Base-by-base conservation (phyloP, 1,139 yeast species). In the Nakaseomyces bracarensis region DNA sequence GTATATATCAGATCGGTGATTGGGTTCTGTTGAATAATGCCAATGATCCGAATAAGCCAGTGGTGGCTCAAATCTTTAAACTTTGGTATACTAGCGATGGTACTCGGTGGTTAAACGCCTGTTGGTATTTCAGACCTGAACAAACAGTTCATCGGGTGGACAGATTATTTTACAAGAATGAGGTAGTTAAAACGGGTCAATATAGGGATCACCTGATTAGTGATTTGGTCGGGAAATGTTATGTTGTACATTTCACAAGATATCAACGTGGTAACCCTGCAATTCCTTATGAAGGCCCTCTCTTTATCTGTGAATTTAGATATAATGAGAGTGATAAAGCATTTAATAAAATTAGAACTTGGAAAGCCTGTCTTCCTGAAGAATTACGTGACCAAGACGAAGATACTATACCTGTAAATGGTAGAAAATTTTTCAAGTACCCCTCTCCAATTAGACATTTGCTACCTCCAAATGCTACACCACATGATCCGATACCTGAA, bases 351-450 rank as follows among this genome's bases (percentile, higher is more conserved):
- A 91, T 91, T 55, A 76, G 97, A 59, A 91, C 98, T 1, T 91
- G 98, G 98, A 89, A 86, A 63, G 97, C 96, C 4, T 91, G 98
- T 68, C 73, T 89, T 51, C 98, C 98, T 0, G 98, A 91, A 63
- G 98, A 89, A 60, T 83, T 89, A 28, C 77, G 97, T 56, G 89
- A 84, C 48, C 74, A 77, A 41, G 82, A 80, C 44, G 97, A 91
- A 60, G 85, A 85, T 36, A 89, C 93, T 52, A 79, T 81, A 38
- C 79, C 77, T 18, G 66, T 76, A 26, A 62, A 69, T 43, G 65
- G 66, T 14, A 64, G 73, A 44, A 74, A 95, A 54, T 77, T 82
- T 49, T 71, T 82, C 58, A 78, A 79, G 57, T 79, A 70, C 54
- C 89, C 84, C 40, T 85, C 96, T 2, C 98, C 98, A 10, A 71